A percentile compares a stretch with the other conserved stretches of the same genome.
Conservation (phyloP, 352 stramenopile species). For the Pythium plurisporium region DNA sequence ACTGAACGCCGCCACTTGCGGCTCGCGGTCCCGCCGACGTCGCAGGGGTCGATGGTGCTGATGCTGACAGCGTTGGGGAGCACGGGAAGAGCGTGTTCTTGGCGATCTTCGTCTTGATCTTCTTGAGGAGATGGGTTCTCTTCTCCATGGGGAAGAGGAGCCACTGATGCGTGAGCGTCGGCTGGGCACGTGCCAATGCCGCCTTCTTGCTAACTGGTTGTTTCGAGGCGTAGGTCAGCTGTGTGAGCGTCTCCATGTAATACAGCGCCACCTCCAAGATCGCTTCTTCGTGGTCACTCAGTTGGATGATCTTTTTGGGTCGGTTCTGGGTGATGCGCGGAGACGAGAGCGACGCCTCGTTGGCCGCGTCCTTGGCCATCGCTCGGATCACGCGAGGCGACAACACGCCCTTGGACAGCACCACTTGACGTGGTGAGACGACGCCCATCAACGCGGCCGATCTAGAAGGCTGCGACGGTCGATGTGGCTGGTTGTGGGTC, state of each 20-base stretch:
- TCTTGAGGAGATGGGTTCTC: constrained; percentile 8
- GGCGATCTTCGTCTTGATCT: constrained; percentile 15
- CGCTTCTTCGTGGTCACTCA: constrained; percentile 39
- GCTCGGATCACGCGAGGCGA: constrained; percentile 19
- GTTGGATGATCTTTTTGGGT: constrained; percentile 31
- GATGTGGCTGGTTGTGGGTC: background rate
- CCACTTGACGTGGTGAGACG: background rate
- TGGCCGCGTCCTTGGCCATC: constrained; percentile 3
- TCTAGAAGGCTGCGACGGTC: background rate
- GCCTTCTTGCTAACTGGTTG: background rate
- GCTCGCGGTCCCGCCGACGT: background rate
- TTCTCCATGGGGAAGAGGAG: constrained; percentile 2
- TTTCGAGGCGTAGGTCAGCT: too few species aligned
- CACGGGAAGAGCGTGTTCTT: constrained; percentile 1
- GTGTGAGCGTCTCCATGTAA: constrained; percentile 20
- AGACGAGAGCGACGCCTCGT: constrained; percentile 7
- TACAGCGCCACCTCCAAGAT: constrained; percentile 39
- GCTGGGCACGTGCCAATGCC: background rate
- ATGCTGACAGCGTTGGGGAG: background rate
- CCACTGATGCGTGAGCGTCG: constrained; percentile 15
- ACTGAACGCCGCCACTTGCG: background rate
- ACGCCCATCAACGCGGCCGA: background rate
- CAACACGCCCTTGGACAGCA: constrained; percentile 6
- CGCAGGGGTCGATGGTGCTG: background rate
- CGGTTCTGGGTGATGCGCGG: constrained; percentile 4